A percentile compares a stretch with the other conserved stretches of the same genome.
Evolutionary conservation across 140 eudicot genomes (phyloP).

Genomic region (Cichorium intybus): DNA sequence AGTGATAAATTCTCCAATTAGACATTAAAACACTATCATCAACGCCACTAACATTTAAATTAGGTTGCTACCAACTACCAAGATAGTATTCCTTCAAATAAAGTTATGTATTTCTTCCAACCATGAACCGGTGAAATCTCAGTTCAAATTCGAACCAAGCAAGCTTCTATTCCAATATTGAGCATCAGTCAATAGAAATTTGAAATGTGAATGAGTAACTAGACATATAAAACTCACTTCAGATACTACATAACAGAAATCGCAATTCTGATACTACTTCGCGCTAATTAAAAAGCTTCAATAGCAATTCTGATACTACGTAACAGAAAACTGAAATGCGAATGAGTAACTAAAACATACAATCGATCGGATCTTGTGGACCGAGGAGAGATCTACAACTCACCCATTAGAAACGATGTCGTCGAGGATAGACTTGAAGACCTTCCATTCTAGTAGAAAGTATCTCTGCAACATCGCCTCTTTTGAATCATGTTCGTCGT

Average conservation of each 20-base stretch:
- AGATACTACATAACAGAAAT: neutral
- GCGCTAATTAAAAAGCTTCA: neutral
- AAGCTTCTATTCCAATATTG: no score
- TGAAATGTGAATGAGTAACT: no score
- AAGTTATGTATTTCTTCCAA: neutral
- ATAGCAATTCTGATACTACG: neutral
- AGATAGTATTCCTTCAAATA: no score
- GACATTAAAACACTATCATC: no score
- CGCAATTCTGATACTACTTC: neutral
- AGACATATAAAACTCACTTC: neutral
- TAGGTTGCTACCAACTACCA: no score
- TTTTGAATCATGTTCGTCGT: conserved; percentile 68
- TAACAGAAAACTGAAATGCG: conserved; percentile 6
- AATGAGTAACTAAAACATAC: no score
- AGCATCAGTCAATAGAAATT: no score
- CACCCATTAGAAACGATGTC: conserved; percentile 61
- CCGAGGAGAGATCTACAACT: conserved; percentile 68
- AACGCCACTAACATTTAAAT: no score
- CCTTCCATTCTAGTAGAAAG: conserved; percentile 83
- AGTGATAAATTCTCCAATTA: no score
- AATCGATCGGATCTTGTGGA: no score
- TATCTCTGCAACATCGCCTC: conserved; percentile 61
- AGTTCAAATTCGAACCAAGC: no score
- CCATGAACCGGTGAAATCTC: neutral
- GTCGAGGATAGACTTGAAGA: conserved; percentile 72